Conservation (phyloP, 2,329 filamentous ascomycete species). For the Claviceps sp. region DNA sequence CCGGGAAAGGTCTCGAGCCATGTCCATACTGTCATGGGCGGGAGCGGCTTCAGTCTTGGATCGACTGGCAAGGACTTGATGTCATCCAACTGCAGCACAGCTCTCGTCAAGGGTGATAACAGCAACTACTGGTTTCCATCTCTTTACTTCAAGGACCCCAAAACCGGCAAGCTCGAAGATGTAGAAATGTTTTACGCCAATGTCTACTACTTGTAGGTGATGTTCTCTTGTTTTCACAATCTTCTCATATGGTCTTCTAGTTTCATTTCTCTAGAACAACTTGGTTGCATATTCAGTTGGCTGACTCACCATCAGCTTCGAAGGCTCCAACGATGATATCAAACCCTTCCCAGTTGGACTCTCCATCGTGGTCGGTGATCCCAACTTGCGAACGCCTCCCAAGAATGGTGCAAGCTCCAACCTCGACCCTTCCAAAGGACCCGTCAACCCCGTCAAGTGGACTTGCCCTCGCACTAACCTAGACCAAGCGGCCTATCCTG, state of each 20-base stretch:
- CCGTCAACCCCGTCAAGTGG: slow-evolving; percentile 41
- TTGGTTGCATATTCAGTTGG: not conserved
- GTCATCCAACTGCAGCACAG: slow-evolving; percentile 56
- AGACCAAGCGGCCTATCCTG: slow-evolving; percentile 37
- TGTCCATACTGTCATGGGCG: slow-evolving; percentile 59
- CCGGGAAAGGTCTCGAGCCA: slow-evolving; percentile 47
- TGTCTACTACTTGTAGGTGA: slow-evolving; percentile 57
- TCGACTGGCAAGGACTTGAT: slow-evolving; percentile 47
- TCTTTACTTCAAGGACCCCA: slow-evolving; percentile 53
- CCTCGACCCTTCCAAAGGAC: slow-evolving; percentile 37
- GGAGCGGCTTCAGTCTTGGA: slow-evolving; percentile 50
- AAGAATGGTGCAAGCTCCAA: slow-evolving; percentile 33
- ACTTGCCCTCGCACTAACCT: slow-evolving; percentile 46
- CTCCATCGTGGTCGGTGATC: slow-evolving; percentile 57
- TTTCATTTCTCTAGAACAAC: not conserved
- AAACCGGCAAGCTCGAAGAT: slow-evolving; percentile 48
- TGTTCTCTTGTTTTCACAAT: not conserved
- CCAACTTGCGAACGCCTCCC: slow-evolving; percentile 44
- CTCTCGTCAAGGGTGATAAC: slow-evolving; percentile 52
- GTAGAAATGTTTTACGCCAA: slow-evolving; percentile 62
- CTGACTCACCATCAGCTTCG: slow-evolving; percentile 30
- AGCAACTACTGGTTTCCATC: slow-evolving; percentile 68
- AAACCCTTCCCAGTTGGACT: slow-evolving; percentile 57
- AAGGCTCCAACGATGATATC: slow-evolving; percentile 50
- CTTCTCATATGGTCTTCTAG: not conserved